Percentiles rank a stretch among this genome's conserved stretches.
Evolutionary conservation across 2,329 filamentous ascomycete genomes (phyloP).

Genomic region (Calonectria pteridis): DNA sequence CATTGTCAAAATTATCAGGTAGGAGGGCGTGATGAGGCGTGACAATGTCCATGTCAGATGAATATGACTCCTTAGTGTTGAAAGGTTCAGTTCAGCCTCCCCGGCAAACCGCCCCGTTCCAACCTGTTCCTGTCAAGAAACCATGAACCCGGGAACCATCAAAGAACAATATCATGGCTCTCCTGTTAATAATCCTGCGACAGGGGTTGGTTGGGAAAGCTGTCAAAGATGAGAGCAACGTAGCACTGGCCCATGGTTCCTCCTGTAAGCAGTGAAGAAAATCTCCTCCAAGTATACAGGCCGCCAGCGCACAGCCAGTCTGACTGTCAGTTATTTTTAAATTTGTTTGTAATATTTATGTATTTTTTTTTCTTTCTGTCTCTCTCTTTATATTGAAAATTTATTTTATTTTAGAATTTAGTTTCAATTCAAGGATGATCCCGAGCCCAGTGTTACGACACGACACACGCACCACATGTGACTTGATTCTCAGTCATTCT

Average conservation of each 20-base stretch:
- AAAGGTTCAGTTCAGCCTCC: background rate
- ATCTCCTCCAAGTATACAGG: background rate
- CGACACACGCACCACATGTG: background rate
- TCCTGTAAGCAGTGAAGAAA: background rate
- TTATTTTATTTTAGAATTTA: background rate
- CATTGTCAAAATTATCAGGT: background rate
- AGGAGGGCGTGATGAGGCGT: background rate
- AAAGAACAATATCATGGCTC: background rate
- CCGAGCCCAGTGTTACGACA: background rate
- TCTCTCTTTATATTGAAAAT: background rate
- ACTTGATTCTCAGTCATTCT: constrained; percentile 20
- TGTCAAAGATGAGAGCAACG: background rate
- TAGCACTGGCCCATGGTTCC: background rate
- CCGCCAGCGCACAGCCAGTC: background rate
- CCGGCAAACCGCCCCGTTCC: background rate
- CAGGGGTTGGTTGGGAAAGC: background rate
- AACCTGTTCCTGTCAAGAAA: background rate
- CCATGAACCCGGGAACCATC: constrained; percentile 1
- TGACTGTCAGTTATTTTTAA: background rate
- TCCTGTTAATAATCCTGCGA: background rate
- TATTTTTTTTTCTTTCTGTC: too few species aligned
- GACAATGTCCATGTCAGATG: background rate
- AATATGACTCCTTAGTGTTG: background rate
- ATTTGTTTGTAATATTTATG: background rate
- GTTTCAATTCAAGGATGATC: background rate